Conservation (phyloP, 1,284 basidiomycete species). For the Malassezia yamatoensis region DNA sequence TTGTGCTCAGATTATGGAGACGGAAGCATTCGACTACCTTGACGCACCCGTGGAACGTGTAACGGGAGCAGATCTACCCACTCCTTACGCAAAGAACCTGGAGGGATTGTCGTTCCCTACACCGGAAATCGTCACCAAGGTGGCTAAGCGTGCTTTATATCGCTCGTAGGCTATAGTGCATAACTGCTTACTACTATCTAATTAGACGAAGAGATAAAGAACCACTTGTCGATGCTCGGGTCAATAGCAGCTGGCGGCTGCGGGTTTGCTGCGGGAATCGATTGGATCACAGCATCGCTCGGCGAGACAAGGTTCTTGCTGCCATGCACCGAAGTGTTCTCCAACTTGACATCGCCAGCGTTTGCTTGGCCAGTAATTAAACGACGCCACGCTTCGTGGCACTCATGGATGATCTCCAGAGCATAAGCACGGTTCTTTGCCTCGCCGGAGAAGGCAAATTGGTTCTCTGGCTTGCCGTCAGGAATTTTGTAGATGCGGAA, state of each 20-base stretch:
- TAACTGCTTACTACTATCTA: neutral
- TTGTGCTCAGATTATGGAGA: conserved; percentile 70
- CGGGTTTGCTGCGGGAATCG: conserved; percentile 64
- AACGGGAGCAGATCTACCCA: conserved; percentile 65
- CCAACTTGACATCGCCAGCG: conserved; percentile 46
- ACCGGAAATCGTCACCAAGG: conserved; percentile 33
- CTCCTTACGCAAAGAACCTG: conserved; percentile 54
- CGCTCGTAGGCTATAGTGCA: conserved; percentile 3
- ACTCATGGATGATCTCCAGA: conserved; percentile 95
- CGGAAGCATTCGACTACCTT: conserved; percentile 54
- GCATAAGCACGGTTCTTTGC: conserved; percentile 97
- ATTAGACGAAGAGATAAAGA: conserved; percentile 30
- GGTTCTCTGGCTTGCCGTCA: conserved; percentile 97
- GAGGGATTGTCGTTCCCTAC: conserved; percentile 44
- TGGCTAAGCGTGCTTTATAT: conserved; percentile 44
- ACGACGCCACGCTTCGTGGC: conserved; percentile 96
- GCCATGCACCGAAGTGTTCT: conserved; percentile 59
- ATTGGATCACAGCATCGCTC: conserved; percentile 59
- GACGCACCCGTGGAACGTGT: conserved; percentile 96
- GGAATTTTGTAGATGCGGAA: conserved; percentile 84
- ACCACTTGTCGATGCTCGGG: conserved; percentile 48
- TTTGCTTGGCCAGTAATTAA: conserved; percentile 66
- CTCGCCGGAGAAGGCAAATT: conserved; percentile 98
- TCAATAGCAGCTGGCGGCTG: conserved; percentile 46
- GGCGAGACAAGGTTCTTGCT: conserved; percentile 60